Percentiles rank a stretch among this genome's conserved stretches.
Evolutionary conservation across 345 rosid species (phyloP).

Genomic region (Rhodamnia rubescens): DNA sequence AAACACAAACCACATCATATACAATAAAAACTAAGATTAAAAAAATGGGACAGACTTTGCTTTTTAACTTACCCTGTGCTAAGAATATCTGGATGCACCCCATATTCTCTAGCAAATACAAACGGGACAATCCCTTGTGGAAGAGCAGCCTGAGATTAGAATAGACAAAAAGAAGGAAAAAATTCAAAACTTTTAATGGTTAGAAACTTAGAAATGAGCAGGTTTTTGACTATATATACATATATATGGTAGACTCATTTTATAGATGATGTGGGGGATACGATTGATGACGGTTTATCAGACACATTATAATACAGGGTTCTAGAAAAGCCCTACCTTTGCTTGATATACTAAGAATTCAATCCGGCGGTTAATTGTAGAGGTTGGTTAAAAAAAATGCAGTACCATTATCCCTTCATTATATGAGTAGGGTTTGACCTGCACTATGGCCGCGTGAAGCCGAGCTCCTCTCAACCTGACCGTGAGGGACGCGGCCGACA

Average conservation of each 20-base stretch:
- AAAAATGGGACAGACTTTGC: neutral
- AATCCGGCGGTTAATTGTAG: neutral
- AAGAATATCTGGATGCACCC: conserved; percentile 58
- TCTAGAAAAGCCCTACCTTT: neutral
- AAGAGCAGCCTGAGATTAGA: conserved; percentile 51
- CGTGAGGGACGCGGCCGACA: conserved; percentile 39
- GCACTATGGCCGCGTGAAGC: conserved; percentile 68
- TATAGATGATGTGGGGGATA: neutral
- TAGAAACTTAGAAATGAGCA: neutral
- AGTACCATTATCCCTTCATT: neutral
- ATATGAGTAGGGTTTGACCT: conserved; percentile 20
- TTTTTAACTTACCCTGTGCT: conserved; percentile 55
- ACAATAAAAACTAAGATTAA: neutral
- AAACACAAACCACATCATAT: neutral
- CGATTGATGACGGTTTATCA: fast-evolving
- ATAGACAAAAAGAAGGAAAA: neutral
- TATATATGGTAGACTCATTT: neutral
- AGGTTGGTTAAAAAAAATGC: neutral
- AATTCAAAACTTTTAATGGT: neutral
- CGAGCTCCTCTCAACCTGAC: conserved; percentile 38
- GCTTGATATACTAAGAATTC: neutral
- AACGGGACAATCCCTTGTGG: conserved; percentile 81
- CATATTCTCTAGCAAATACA: conserved; percentile 71
- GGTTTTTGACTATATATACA: neutral
- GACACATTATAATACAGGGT: neutral